A percentile compares a stretch with the other conserved stretches of the same genome.
phyloP scores from a whole-genome alignment of 2,329 filamentous ascomycete genomes.

The Monosporascus sp. region DNA sequence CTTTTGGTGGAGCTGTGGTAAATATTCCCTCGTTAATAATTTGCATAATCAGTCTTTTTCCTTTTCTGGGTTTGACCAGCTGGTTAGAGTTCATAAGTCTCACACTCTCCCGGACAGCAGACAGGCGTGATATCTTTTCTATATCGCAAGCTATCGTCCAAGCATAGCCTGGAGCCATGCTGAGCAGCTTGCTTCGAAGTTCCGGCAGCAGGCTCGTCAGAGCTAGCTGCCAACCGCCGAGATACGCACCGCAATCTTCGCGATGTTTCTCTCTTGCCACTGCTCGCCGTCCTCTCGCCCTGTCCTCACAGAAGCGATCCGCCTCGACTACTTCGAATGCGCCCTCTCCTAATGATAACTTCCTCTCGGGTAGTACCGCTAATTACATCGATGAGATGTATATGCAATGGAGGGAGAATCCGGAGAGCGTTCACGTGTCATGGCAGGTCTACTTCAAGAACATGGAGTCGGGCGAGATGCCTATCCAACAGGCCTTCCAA shows the following conservation, averaged over 20 bases:
- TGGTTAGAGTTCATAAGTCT: not conserved
- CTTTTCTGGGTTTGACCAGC: constrained; percentile 1
- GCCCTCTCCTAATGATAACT: constrained; percentile 86
- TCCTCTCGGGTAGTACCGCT: constrained; percentile 92
- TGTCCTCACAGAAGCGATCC: constrained; percentile 47
- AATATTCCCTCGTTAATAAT: constrained; percentile 4
- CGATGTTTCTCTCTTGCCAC: constrained; percentile 41
- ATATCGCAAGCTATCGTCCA: constrained; percentile 9
- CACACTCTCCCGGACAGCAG: not conserved
- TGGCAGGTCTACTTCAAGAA: constrained; percentile 99
- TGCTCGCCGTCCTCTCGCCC: constrained; percentile 44
- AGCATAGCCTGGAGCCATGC: constrained; percentile 54
- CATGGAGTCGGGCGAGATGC: constrained; percentile 98
- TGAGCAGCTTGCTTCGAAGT: constrained; percentile 63
- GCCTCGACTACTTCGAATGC: constrained; percentile 49
- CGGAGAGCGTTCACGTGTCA: constrained; percentile 89
- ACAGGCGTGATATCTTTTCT: not conserved
- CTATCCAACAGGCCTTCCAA: constrained; percentile 93
- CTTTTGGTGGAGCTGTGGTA: constrained; percentile 16
- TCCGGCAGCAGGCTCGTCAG: constrained; percentile 60
- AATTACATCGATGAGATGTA: constrained; percentile 99
- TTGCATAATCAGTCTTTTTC: not conserved
- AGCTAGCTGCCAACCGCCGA: constrained; percentile 42
- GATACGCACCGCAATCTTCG: constrained; percentile 28
- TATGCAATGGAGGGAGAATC: constrained; percentile 91